Evolutionary conservation across 441 rosid genomes (phyloP).

Genomic region (Eruca vesicaria): DNA sequence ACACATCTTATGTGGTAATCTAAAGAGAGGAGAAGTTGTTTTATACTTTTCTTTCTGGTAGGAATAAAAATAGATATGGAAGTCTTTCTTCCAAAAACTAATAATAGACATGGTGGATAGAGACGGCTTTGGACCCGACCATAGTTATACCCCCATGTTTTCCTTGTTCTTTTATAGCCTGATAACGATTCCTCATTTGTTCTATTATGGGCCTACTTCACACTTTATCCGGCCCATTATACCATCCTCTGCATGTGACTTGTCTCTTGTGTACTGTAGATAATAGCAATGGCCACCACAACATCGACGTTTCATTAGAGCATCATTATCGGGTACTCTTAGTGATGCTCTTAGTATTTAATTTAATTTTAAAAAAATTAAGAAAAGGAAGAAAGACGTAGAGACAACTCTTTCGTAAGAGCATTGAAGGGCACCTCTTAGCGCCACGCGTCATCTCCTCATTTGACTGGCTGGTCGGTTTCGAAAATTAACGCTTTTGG

Average conservation of each 20-base stretch:
- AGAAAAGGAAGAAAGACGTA: no score
- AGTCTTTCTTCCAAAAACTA: background rate
- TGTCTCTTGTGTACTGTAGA: background rate
- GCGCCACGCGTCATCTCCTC: no score
- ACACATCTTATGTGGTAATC: background rate
- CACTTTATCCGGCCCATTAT: slow-evolving; percentile 21
- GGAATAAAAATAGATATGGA: background rate
- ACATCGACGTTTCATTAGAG: no score
- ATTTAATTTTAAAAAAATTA: no score
- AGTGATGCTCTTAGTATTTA: no score
- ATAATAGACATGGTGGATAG: background rate
- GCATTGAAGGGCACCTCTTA: no score
- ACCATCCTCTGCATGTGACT: slow-evolving; percentile 19
- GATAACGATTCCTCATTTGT: slow-evolving; percentile 25
- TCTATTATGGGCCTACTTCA: slow-evolving; percentile 27
- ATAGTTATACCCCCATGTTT: background rate
- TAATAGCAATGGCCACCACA: slow-evolving; percentile 12
- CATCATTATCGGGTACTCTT: no score
- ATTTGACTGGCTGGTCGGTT: no score
- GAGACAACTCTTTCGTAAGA: no score
- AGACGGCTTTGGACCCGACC: background rate
- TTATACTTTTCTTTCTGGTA: background rate
- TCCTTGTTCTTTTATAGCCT: background rate
- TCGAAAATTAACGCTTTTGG: no score
- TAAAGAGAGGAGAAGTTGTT: background rate